Evolutionary conservation across 2,329 filamentous ascomycete genomes (phyloP).

Genomic region (Fusarium cicatricum): DNA sequence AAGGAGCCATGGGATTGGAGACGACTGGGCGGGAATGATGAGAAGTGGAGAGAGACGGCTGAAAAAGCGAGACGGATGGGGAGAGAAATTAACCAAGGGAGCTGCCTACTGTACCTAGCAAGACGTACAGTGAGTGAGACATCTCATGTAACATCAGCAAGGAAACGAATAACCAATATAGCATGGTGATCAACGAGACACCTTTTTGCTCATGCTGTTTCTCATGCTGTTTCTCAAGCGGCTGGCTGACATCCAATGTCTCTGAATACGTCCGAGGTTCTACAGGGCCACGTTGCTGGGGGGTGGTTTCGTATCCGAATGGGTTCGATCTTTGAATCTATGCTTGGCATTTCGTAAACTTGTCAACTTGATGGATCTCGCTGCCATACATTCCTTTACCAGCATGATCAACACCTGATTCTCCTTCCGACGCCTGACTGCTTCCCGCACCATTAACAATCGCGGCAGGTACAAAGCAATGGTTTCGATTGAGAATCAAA

Average conservation of each 20-base stretch:
- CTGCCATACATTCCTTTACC: background rate
- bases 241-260: background rate
- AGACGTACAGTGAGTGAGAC: background rate
- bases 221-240: background rate
- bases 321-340: conserved; percentile 27
- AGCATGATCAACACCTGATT: conserved; percentile 30
- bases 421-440: too few relatives aligned
- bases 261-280: conserved; percentile 8
- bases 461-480: conserved; percentile 17
- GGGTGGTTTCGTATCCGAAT: conserved; percentile 28
- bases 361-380: conserved; percentile 1
- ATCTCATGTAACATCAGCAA: conserved; percentile 28
- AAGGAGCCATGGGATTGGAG: conserved; percentile 29
- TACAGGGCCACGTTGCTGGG: conserved; percentile 9
- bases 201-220: conserved; percentile 8
- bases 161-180: conserved; percentile 20
- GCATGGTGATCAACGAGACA: conserved; percentile 3
- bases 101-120: background rate
- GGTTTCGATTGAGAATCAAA: conserved; percentile 15
- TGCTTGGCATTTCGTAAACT: conserved; percentile 1
- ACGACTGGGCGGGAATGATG: conserved; percentile 25
- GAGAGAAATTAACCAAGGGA: conserved; percentile 5
- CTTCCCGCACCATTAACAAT: conserved; percentile 18
- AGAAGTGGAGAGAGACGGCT: conserved; percentile 25
- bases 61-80: conserved; percentile 13